Evolutionary conservation across 208 protist species (phyloP).

Genomic region (Giardia muris): DNA sequence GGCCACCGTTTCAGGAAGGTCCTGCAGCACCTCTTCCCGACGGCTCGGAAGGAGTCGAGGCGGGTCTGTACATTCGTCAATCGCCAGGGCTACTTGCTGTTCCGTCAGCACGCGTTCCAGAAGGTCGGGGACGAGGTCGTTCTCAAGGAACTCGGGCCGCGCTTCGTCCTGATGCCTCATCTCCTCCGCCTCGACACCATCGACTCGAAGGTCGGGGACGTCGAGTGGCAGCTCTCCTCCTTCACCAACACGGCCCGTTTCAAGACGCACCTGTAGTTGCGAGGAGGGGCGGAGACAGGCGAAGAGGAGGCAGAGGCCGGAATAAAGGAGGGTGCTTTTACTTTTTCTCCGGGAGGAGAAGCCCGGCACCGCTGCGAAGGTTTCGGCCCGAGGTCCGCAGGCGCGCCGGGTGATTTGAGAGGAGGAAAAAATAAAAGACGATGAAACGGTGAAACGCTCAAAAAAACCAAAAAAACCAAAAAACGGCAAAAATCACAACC

Average conservation of each 20-base stretch:
- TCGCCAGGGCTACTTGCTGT: slow-evolving; percentile 88
- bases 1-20: slow-evolving; percentile 71
- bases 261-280: slow-evolving; percentile 52
- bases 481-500: too few relatives aligned
- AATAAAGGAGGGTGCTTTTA: too few relatives aligned
- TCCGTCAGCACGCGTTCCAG: slow-evolving; percentile 80
- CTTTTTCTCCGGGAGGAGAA: too few relatives aligned
- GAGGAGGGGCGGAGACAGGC: too few relatives aligned
- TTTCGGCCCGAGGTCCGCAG: too few relatives aligned
- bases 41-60: slow-evolving; percentile 72
- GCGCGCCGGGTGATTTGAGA: too few relatives aligned
- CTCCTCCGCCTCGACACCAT: slow-evolving; percentile 73
- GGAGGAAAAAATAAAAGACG: too few relatives aligned
- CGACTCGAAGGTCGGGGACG: slow-evolving; percentile 68
- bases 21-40: slow-evolving; percentile 88
- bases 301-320: too few relatives aligned
- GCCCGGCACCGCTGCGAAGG: too few relatives aligned
- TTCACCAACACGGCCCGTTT: slow-evolving; percentile 94
- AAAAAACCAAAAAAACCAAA: too few relatives aligned
- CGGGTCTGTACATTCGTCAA: slow-evolving; percentile 92
- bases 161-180: slow-evolving; percentile 88
- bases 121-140: slow-evolving; percentile 63
- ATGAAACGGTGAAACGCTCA: too few relatives aligned
- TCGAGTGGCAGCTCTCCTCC: slow-evolving; percentile 86
- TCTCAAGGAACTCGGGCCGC: slow-evolving; percentile 83